Conservation (phyloP, 2,329 filamentous ascomycete genomes). For the Venturia carpophila region DNA sequence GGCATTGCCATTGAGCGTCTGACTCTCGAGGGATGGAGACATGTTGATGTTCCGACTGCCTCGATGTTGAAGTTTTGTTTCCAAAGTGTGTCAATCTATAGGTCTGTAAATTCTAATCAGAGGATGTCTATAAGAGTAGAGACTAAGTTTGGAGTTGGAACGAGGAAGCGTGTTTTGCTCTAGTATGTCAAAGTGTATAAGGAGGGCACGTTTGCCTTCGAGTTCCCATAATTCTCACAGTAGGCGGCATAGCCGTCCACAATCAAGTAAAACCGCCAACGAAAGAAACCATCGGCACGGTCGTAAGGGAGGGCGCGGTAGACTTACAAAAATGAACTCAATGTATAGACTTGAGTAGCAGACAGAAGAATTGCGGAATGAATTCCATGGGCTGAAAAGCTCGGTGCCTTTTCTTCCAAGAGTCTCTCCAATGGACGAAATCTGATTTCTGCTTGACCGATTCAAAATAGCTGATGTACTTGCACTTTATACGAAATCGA, state of each 20-base stretch:
- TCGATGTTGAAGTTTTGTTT: background rate
- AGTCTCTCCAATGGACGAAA: background rate
- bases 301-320: background rate
- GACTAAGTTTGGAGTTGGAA: background rate
- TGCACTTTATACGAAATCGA: background rate
- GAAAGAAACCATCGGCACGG: background rate
- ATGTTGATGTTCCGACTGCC: background rate
- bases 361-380: conserved; percentile 18
- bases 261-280: background rate
- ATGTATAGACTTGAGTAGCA: conserved; percentile 19
- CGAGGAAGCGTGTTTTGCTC: background rate
- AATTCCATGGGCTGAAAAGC: conserved; percentile 17
- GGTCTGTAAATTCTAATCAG: background rate
- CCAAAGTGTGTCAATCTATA: background rate
- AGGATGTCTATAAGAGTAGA: background rate
- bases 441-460: background rate
- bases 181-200: background rate
- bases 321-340: conserved; percentile 9
- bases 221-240: background rate
- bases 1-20: background rate
- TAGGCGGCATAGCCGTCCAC: background rate
- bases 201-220: background rate
- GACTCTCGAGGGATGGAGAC: conserved; percentile 7
- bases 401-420: background rate
- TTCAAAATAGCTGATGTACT: background rate